Percentiles rank a stretch among this genome's conserved stretches.
Evolutionary conservation across 768 basidiomycete species (phyloP).

Genomic region (Auricularia auricula-judae): DNA sequence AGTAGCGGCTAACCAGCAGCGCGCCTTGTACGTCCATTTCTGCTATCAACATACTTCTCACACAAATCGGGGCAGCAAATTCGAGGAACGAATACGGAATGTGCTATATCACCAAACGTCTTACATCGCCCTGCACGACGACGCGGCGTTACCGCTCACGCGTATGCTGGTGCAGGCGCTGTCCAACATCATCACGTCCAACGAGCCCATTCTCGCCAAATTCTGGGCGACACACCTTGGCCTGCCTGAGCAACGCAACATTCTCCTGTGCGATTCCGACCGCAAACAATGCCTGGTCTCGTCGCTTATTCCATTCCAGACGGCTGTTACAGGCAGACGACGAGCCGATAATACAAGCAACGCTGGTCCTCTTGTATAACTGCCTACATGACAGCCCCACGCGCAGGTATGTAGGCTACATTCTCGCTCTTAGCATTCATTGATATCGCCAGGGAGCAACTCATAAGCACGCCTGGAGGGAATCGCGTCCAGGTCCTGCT

Average conservation of each 20-base stretch:
- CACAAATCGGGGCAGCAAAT: constrained; percentile 32
- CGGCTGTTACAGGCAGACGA: constrained; percentile 54
- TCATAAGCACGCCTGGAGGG: constrained; percentile 45
- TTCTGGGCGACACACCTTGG: constrained; percentile 58
- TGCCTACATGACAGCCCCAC: constrained; percentile 46
- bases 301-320: constrained; percentile 13
- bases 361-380: constrained; percentile 63
- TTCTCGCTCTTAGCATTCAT: constrained; percentile 11
- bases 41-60: not conserved
- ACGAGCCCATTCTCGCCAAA: constrained; percentile 41
- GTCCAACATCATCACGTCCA: constrained; percentile 74
- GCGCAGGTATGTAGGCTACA: constrained; percentile 34
- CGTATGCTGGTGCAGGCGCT: constrained; percentile 66
- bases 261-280: constrained; percentile 51
- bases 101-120: constrained; percentile 67
- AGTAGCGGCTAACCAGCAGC: constrained; percentile 55
- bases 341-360: constrained; percentile 43
- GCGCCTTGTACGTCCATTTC: constrained; percentile 45
- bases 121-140: constrained; percentile 57
- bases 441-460: constrained; percentile 31
- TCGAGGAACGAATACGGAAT: constrained; percentile 58
- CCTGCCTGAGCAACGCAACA: constrained; percentile 59
- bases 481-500: constrained; percentile 55
- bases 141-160: constrained; percentile 50
- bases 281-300: not conserved